Conservation (phyloP, 345 rosid species). For the Aethionema arabicum region DNA sequence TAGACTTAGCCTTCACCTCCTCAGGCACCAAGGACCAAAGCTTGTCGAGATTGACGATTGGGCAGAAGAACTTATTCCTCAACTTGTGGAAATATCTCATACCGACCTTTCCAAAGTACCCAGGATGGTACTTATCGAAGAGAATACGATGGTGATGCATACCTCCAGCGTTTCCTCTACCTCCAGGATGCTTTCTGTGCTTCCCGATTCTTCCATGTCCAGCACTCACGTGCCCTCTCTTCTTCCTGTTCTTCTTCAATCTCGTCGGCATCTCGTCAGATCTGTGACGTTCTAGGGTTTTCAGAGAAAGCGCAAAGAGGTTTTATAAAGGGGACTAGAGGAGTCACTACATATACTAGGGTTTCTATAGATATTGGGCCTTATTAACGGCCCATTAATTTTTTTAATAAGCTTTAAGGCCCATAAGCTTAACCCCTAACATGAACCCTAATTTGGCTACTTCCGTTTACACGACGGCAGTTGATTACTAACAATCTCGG, state of each 20-base stretch:
- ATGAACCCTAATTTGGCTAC: background rate
- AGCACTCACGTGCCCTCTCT: constrained; percentile 80
- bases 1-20: constrained; percentile 53
- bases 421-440: background rate
- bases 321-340: constrained; percentile 17
- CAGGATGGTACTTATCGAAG: constrained; percentile 79
- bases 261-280: constrained; percentile 49
- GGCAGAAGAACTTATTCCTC: constrained; percentile 59
- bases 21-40: constrained; percentile 65
- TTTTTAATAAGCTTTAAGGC: background rate
- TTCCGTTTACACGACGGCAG: background rate
- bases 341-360: background rate
- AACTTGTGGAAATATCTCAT: constrained; percentile 70
- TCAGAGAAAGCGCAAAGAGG: background rate
- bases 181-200: constrained; percentile 75
- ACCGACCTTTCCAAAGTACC: constrained; percentile 51
- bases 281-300: constrained; percentile 35
- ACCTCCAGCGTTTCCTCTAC: constrained; percentile 60
- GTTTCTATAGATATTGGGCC: background rate
- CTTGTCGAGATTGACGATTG: constrained; percentile 66
- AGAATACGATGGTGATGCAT: constrained; percentile 77
- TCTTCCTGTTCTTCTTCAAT: constrained; percentile 73
- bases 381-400: background rate
- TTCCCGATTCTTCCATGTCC: constrained; percentile 79
- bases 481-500: background rate